Base-by-base conservation (phyloP, 805 yeast species). In the Lachancea dasiensis region DNA sequence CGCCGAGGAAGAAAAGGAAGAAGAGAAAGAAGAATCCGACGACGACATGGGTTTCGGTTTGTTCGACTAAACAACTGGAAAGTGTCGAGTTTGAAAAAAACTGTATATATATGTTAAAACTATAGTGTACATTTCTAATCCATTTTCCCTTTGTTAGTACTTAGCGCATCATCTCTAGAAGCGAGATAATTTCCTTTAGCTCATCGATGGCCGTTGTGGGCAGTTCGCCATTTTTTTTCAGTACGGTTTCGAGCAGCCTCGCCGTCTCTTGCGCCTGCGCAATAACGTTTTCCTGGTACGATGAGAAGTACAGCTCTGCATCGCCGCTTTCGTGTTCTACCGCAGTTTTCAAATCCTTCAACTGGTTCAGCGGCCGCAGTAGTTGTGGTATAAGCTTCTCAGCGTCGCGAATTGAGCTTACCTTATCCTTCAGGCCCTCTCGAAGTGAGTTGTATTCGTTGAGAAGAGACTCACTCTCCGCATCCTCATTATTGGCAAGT, bases 21-120 rank as follows among this genome's bases (percentile, higher is more conserved):
- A 63, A 48, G 71, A 61, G 44, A 67, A 63, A 48, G 73, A 67
- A 59, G 72, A 66, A 50, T 69, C 71, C 52, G 74, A 71, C 64
- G 75, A 69, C 57, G 84, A 78, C 68, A 79, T 80, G 86, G 87
- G 87, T 58, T 77, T 81, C 79, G 86, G 86, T 66, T 72, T 75
- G 65, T 75, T 75, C 72, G 81, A 75, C 69, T 75, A 75, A 64
- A 30, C 33, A 19, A 19, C 21, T 17, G 25, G 25, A 20, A 19
- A 30, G 14, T 27, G 21, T 22, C n/a, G n/a, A n/a, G n/a, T n/a
- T n/a, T n/a, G n/a, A n/a, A n/a, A n/a, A n/a, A 20, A 25, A 14
- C 19, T 17, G 21, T 17, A 34, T 27, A 14, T 21, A 20, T 22
- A 24, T 21, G 26, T 13, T 13, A 24, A n/a, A n/a, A n/a, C n/a